Base-by-base conservation (phyloP, 2,329 filamentous ascomycete genomes). In the Macrophomina tecta region DNA sequence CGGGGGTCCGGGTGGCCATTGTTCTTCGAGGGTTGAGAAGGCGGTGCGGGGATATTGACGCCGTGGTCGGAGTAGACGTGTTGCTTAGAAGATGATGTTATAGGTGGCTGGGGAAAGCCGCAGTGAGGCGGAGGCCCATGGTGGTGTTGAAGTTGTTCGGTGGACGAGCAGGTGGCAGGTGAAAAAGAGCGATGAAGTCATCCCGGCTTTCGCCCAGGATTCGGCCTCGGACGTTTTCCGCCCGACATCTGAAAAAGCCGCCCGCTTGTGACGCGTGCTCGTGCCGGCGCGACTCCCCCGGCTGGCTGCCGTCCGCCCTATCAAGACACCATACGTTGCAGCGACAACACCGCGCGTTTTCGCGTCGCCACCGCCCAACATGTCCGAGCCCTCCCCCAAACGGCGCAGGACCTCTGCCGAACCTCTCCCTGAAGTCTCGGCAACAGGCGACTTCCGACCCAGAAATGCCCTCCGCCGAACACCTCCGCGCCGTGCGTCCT, bases 401-500 rank as follows among this genome's bases (percentile, higher is more conserved):
- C 73, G 76, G 52, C 73, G 74, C 62, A 78, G 71, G 65, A 75
- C 77, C 1, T 74, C 75, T 30, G 67, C 53, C 16, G 51, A 51
- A 14, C 11, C 32, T 14, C 14, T 51, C 16, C 8, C 51, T 23
- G 51, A 55, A 16, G 61, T 66, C 66, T 30, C 65, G 12, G 45
- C 32, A 4, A 61, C 66, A 30, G 63, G 68, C 53, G 52, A 65
- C 28, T 67, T 65, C 36, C 60, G 36, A 4, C 66, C 66, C 16
- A 58, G 60, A 42, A 67, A 64, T 36, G 40, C 40, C 38, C 74
- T 60, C 42, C 76, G 32, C 73, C 73, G 68, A 34, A 73, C 76
- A 62, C 74, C 73, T 45, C 73, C 76, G 28, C 72, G 75, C 64
- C 71, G 77, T 58, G 72, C 76, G 0, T 80, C 78, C 2, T 80